Evolutionary conservation across 352 stramenopile genomes (phyloP), one percentile per base, ranked within the genome.

Genomic region (Phytophthora chlamydospora): DNA sequence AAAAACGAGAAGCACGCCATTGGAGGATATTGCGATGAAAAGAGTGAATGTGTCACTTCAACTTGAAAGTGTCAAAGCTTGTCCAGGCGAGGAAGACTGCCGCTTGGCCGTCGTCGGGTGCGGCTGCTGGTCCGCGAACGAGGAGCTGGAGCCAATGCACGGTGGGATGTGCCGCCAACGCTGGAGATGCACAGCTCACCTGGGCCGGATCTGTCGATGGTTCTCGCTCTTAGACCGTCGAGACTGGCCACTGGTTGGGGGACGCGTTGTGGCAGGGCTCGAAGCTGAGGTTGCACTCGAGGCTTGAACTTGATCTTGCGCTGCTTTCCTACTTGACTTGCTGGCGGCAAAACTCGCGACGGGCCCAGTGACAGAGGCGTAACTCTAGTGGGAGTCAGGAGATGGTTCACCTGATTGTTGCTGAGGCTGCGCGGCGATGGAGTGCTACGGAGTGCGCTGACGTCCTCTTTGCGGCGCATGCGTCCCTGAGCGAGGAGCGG

Each of bases 401-500:
- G 21, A 16, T 49, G 27, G 13, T 32, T 56, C 14, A 6, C 13
- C 31, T 52, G 32, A 29, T 58, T 53, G 14, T 40, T 40, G 38
- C 10, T 47, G 33, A 24, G 21, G 21, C 12, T 47, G 12, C 7
- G 27, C 32, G 49, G 36, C 31, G 39, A n/a, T 16, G 50, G 36
- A 6, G 11, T 40, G 1, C 36, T 36, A 8, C 38, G 64, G 14
- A 78, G 44, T 6, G 52, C 52, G 8, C 19, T 58, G 9, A 24
- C 35, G 34, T 78, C 72, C 3, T 42, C 48, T 56, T 73, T 77
- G 19, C 68, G 64, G 7, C 72, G 72, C 24, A 80, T 72, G 0
- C 64, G 68, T 16, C 68, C 68, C 27, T 80, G 72, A 27, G 71
- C 58, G 17, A 79, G 48, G 34, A 62, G 35, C 2, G 56, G 58